Conservation (phyloP, 257 asterid species). For the Capsicum rhomboideum region DNA sequence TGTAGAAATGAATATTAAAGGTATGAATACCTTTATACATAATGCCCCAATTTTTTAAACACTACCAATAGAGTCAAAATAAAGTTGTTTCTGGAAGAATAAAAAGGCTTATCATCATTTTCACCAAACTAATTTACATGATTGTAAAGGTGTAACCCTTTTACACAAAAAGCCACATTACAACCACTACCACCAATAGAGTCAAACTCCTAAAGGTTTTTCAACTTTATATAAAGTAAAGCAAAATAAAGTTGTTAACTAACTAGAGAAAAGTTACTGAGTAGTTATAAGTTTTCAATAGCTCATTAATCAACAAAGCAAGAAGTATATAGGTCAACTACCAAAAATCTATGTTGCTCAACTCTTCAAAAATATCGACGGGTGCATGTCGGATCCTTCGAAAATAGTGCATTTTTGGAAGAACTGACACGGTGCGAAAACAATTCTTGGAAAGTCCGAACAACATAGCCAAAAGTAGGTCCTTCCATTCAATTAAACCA, state of each 20-base stretch:
- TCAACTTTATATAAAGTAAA: background rate
- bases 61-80: background rate
- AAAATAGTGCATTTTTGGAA: background rate
- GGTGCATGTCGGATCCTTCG: background rate
- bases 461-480: too few relatives aligned
- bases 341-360: background rate
- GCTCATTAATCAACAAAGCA: background rate
- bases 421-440: too few relatives aligned
- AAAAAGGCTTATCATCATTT: background rate
- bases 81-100: background rate
- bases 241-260: background rate
- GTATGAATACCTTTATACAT: background rate
- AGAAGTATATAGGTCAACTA: background rate
- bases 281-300: background rate
- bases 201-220: background rate
- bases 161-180: background rate
- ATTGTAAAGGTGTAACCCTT: background rate
- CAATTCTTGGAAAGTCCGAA: too few relatives aligned
- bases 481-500: background rate
- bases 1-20: background rate
- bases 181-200: background rate
- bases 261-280: background rate
- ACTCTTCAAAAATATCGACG: background rate
- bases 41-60: background rate
- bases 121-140: background rate